A percentile compares a stretch with the other conserved stretches of the same genome.
Evolutionary conservation across 2,329 filamentous ascomycete species (phyloP).

Genomic region (Microcera coccophila): DNA sequence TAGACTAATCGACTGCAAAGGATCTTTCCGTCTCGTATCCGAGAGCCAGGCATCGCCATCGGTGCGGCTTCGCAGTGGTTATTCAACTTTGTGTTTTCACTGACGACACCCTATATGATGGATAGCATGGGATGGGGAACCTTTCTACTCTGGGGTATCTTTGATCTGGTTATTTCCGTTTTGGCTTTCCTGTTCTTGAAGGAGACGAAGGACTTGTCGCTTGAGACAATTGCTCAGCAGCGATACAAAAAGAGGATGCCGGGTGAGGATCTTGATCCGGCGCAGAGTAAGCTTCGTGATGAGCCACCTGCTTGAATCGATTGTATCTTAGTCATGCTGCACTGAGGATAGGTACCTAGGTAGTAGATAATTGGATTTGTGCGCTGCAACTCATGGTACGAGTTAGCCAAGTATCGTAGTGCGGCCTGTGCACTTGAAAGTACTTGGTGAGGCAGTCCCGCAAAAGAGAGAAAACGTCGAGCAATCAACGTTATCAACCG

Average conservation of each 20-base stretch:
- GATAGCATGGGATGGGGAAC: conserved; percentile 47
- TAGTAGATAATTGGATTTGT: no score
- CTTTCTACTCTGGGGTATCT: conserved; percentile 59
- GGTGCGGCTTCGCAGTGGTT: conserved; percentile 63
- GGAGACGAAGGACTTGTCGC: conserved; percentile 58
- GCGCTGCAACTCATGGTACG: no score
- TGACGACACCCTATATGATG: conserved; percentile 49
- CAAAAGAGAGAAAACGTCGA: no score
- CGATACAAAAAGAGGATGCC: conserved; percentile 2
- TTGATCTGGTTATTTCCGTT: conserved; percentile 57
- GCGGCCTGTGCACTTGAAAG: no score
- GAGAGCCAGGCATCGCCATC: conserved; percentile 59
- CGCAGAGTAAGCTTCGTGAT: not conserved
- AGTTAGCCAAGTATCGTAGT: no score
- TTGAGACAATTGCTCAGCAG: conserved; percentile 48
- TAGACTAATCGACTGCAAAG: conserved; percentile 32
- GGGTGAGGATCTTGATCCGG: not conserved
- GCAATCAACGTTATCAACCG: no score
- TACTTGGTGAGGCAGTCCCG: no score
- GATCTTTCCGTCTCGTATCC: conserved; percentile 58
- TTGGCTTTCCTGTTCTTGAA: conserved; percentile 60
- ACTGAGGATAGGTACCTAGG: no score
- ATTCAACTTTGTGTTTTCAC: conserved; percentile 59
- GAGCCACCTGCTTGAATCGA: not conserved
- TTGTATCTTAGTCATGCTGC: no score